Conservation (phyloP, 2,329 filamentous ascomycete species). For the Ophiocordyceps camponoti-leonardi region DNA sequence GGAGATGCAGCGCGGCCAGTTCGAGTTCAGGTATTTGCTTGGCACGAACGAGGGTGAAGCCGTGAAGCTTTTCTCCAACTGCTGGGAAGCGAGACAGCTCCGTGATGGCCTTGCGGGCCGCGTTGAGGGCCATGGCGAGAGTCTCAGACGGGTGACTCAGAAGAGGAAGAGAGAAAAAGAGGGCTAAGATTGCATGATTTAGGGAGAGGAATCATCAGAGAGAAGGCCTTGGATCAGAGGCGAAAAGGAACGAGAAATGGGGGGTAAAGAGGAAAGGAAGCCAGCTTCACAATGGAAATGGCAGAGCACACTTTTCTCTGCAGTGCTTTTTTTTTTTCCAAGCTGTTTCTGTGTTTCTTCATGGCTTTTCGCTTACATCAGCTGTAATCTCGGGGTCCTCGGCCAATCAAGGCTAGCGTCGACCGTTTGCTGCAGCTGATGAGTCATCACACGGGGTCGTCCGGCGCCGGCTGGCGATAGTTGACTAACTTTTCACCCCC, state of each 20-base stretch:
- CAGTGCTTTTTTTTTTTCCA: background rate
- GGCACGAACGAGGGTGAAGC: slow-evolving; percentile 75
- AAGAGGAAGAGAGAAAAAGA: background rate
- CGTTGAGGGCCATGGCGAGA: slow-evolving; percentile 32
- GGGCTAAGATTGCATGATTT: background rate
- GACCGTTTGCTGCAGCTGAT: background rate
- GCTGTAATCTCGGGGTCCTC: background rate
- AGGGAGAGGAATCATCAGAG: too few relatives aligned
- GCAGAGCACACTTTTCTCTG: too few relatives aligned
- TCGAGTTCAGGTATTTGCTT: slow-evolving; percentile 93
- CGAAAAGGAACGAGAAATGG: too few relatives aligned
- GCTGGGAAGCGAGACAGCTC: slow-evolving; percentile 61
- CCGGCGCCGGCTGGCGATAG: background rate
- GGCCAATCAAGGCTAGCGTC: background rate
- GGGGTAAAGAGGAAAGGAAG: too few relatives aligned
- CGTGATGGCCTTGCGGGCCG: slow-evolving; percentile 48
- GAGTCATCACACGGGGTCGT: background rate
- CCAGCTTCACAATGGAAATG: too few relatives aligned
- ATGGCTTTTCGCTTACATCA: background rate
- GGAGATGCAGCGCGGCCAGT: slow-evolving; percentile 74
- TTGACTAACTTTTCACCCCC: background rate
- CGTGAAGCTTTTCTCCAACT: slow-evolving; percentile 73
- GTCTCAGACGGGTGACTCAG: slow-evolving; percentile 1
- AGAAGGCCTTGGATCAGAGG: too few relatives aligned
- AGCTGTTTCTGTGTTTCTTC: too few relatives aligned